Evolutionary conservation across 1,139 yeast species (phyloP), one percentile per base, ranked within the genome.

Genomic region (Hansenula sp.): DNA sequence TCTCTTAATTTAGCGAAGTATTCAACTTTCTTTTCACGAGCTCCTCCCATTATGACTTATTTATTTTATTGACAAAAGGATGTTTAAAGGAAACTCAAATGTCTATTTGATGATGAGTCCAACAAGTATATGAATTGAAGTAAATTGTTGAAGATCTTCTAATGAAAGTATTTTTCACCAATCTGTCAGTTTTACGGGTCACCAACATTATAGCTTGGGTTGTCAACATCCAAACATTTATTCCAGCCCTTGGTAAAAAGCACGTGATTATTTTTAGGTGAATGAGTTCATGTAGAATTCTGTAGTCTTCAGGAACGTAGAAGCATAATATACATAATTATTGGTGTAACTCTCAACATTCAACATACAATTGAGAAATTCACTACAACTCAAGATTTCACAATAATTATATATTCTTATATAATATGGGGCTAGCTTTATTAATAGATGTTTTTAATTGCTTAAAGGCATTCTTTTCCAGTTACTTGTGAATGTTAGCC

Each of bases 41-140:
- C 71, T 79, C 97, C 97, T 90, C 97, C 98, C 98, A 92, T 92
- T 85, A 87, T 96, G 92, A 87, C 90, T 82, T 75, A 33, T 25
- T 24, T 48, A 42, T 48, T 55, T 54, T 42, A 51, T 58, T 73
- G 82, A 77, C 86, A 95, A 79, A 83, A 87, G 96, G 97, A 77
- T 85, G 80, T 84, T 90, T 90, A 89, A 90, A 90, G 95, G 82
- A 63, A 39, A 38, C 36, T 36, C 36, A 29, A 40, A 39, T 31
- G 14, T 19, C 9, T 22, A 10, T 32, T 27, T 34, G 37, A 34
- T 34, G 26, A 18, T 27, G n/a, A 4, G 4, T 24, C 17, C 11
- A 24, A 32, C n/a, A n/a, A n/a, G n/a, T n/a, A 16, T 22, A 31
- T 7, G n/a, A 16, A 9, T 6, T 10, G 13, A 32, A 32, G 27